Evolutionary conservation across 2,329 filamentous ascomycete genomes (phyloP), one percentile per base, ranked within the genome.

Genomic region (Dactylellina leptospora): DNA sequence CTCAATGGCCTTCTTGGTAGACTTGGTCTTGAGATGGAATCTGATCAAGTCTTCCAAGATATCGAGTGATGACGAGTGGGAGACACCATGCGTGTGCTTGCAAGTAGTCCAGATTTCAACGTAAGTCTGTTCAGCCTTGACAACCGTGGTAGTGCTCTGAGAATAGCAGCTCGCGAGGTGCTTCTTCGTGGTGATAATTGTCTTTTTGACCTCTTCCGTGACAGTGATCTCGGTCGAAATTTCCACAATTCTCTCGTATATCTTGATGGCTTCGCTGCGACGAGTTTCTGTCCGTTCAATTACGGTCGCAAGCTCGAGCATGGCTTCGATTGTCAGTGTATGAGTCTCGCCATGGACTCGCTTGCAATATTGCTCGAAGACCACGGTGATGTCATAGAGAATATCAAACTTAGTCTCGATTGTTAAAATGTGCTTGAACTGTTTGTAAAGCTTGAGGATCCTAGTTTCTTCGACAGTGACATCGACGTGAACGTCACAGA

Each of bases 121-220:
- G 20, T 61, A 61, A 16, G 58, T 61, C 8, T 51, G 20, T 22
- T 61, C 58, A 16, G 58, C 58, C 11, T 53, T 61, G 10, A 53
- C 58, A 42, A 61, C 44, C 4, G 58, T 61, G 22, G 58, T 61
- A 18, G 23, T 51, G n/a, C 20, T 42, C 30, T 53, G 45, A n/a
- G 45, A 51, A n/a, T 61, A 61, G 33, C 58, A 61, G 10, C 47
- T 53, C 11, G 58, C 58, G 33, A 61, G 58, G n/a, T 61, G 58
- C 23, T 61, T 61, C 45, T 61, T 61, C 2, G 58, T 61, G 1
- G 45, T 61, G n/a, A 61, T 51, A 18, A 61, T 44, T 11, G 30
- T 51, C 22, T 30, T 53, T 33, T 51, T 61, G 44, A 51, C 45
- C 30, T 61, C 58, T 16, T 61, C 58, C 16, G 58, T 61, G 30